A percentile compares a stretch with the other conserved stretches of the same genome.
phyloP scores from a whole-genome alignment of 2,329 filamentous ascomycete genomes.

The Coniochaeta sp. region DNA sequence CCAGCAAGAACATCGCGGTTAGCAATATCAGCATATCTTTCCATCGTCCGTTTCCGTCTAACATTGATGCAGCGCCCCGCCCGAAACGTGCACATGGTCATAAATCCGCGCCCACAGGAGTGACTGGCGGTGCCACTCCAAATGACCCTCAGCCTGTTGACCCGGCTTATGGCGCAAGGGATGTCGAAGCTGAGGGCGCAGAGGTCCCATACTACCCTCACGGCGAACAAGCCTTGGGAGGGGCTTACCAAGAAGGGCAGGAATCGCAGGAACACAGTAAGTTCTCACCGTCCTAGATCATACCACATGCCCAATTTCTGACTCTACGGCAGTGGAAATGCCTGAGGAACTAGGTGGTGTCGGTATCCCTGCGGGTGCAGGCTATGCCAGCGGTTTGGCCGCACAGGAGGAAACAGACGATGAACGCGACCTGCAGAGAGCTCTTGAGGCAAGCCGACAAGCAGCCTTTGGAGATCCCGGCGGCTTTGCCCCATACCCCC shows the following conservation, averaged over 20 bases:
- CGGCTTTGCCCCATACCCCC: not conserved
- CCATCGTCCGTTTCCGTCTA: not conserved
- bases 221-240: not conserved
- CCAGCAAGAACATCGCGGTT: not conserved
- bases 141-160: not conserved
- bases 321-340: not conserved
- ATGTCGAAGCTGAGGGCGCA: not conserved
- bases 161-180: not conserved
- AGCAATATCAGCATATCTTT: not conserved
- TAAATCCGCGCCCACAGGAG: not conserved
- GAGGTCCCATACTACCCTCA: not conserved
- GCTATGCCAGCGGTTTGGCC: not conserved
- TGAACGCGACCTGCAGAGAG: not conserved
- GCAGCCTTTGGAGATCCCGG: not conserved
- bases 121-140: not conserved
- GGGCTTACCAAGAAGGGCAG: not conserved
- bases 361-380: not conserved
- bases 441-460: not conserved
- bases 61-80: not conserved
- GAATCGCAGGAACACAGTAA: not conserved
- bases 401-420: not conserved
- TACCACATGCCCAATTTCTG: not conserved
- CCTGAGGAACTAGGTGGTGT: not conserved
- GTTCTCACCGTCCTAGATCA: not conserved
- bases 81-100: not conserved